Evolutionary conservation across 108 stramenopile genomes (phyloP), one percentile per base, ranked within the genome.

Genomic region (Cyclostephanos invisitatus): DNA sequence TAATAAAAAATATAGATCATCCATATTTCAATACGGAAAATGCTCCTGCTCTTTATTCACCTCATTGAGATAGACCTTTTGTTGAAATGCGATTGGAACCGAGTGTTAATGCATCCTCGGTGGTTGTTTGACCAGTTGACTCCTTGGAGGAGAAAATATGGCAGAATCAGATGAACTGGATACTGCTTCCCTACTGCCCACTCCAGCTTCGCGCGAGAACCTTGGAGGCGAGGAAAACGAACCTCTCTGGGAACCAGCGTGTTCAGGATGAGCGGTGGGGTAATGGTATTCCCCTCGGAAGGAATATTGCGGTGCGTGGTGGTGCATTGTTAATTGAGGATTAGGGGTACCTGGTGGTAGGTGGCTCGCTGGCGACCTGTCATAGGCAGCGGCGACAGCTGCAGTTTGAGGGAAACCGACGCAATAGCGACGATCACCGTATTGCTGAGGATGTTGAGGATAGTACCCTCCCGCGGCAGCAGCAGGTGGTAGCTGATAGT

Each of bases 381-480:
- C n/a, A 18, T 61, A 54, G 1, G 53, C 22, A 54, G 53, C 53
- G 11, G 53, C 22, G 8, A 20, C 53, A 54, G 53, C 22, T 11
- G 53, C n/a, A 61, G 4, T 22, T n/a, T 8, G 32, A 4, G n/a
- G 60, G 7, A 20, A 61, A n/a, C 40, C 37, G 37, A 37, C 18
- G 21, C 36, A 2, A 44, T 61, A 61, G 18, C 37, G 40, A 0
- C 37, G 18, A 40, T 61, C 60, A 37, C 0, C 17, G 21, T 61
- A 61, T 20, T 37, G n/a, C 29, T 17, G 32, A n/a, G 29, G 60
- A 61, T 61, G 40, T 22, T 38, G 36, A 37, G 60, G 60, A 36
- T 36, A 36, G 20, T 54, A 61, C 36, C 29, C 60, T 37, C n/a
- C 60, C 40, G 18, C n/a, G 20, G 29, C 40, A 18, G 29, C 60